Conservation (phyloP, 2,329 filamentous ascomycete genomes). For the Penicillium sp. region DNA sequence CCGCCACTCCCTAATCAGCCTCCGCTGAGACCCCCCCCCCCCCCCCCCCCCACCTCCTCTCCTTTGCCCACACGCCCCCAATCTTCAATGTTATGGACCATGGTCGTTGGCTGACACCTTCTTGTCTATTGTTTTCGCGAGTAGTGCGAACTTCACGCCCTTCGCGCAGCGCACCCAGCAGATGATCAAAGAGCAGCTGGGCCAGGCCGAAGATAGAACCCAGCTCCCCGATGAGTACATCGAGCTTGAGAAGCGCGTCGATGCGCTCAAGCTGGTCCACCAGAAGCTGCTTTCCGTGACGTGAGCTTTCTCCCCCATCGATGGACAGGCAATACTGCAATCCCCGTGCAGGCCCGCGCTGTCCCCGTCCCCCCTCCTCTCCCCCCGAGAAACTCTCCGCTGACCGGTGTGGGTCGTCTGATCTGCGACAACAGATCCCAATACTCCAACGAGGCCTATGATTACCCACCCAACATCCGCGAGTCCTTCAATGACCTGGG, state of each 20-base stretch:
- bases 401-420: constrained; percentile 7
- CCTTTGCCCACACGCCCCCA: constrained; percentile 8
- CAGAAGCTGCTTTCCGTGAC: constrained; percentile 97
- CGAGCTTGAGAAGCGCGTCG: constrained; percentile 97
- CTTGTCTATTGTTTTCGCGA: constrained; percentile 52
- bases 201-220: constrained; percentile 95
- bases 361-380: neutral
- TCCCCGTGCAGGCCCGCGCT: neutral
- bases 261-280: constrained; percentile 95
- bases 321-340: neutral
- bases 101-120: constrained; percentile 37
- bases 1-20: constrained; percentile 16
- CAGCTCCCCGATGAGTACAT: constrained; percentile 97
- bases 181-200: constrained; percentile 97
- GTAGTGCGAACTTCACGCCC: constrained; percentile 82
- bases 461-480: constrained; percentile 97
- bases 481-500: constrained; percentile 97
- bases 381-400: neutral
- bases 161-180: constrained; percentile 94
- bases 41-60: neutral
- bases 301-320: constrained; percentile 58
- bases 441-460: constrained; percentile 84
- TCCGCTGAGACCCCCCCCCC: constrained; percentile 13
- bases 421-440: constrained; percentile 68
- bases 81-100: constrained; percentile 14